Conservation (phyloP, 2,329 filamentous ascomycete genomes). For the Aspergillus hortae region DNA sequence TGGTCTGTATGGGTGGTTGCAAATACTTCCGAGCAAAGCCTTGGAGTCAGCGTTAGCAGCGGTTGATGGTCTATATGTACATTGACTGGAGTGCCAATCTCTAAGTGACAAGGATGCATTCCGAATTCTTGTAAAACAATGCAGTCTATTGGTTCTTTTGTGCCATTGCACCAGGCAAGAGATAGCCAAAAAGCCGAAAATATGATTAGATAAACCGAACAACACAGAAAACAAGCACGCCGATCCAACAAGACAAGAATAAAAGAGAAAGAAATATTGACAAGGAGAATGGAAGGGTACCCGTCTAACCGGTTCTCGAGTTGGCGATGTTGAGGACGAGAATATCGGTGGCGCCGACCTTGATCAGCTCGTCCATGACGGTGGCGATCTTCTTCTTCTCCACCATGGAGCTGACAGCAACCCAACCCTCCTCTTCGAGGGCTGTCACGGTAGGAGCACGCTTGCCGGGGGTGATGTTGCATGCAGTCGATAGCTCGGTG, state of each 20-base stretch:
- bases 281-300: slow-evolving; percentile 7
- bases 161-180: neutral
- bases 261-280: slow-evolving; percentile 3
- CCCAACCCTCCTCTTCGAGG: slow-evolving; percentile 85
- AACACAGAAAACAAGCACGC: slow-evolving; percentile 6
- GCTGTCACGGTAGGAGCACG: slow-evolving; percentile 88
- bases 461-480: slow-evolving; percentile 84
- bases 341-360: slow-evolving; percentile 77
- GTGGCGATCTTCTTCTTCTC: slow-evolving; percentile 79
- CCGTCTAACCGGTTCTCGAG: slow-evolving; percentile 51
- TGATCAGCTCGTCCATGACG: slow-evolving; percentile 80
- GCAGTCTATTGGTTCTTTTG: neutral
- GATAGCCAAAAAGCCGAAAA: neutral
- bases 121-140: neutral
- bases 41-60: too few relatives aligned
- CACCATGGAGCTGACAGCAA: slow-evolving; percentile 92
- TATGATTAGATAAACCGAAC: slow-evolving; percentile 4
- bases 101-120: neutral
- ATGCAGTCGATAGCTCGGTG: slow-evolving; percentile 61
- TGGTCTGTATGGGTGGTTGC: too few relatives aligned
- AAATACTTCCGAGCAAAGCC: too few relatives aligned
- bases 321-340: slow-evolving; percentile 84
- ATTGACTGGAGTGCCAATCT: neutral
- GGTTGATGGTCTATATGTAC: neutral
- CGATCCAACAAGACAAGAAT: slow-evolving; percentile 8